phyloP scores from a whole-genome alignment of 2,329 filamentous ascomycete genomes.

The Sarocladium kiliense region DNA sequence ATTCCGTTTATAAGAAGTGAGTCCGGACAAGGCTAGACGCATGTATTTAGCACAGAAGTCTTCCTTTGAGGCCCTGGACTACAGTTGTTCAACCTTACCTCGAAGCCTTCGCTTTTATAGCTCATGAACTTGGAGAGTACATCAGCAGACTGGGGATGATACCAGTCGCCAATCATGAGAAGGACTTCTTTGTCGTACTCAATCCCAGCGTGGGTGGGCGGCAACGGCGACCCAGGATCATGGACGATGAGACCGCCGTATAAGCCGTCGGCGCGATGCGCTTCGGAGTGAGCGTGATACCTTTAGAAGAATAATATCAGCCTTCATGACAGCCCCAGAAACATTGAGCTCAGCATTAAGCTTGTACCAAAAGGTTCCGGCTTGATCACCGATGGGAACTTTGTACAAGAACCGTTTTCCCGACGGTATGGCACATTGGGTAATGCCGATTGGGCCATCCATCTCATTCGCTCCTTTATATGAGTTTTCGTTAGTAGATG shows the following conservation, averaged over 20 bases:
- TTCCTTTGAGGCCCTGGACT: background rate
- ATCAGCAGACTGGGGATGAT: conserved; percentile 29
- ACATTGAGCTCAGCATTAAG: too few relatives aligned
- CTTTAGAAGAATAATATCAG: conserved; percentile 15
- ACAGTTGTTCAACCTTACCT: conserved; percentile 11
- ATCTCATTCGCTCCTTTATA: conserved; percentile 46
- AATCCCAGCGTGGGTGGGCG: conserved; percentile 18
- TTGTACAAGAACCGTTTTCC: conserved; percentile 47
- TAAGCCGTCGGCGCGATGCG: conserved; percentile 31
- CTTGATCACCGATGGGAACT: conserved; percentile 51
- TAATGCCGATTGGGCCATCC: conserved; percentile 60
- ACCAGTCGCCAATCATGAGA: conserved; percentile 32
- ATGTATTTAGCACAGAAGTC: conserved; percentile 24
- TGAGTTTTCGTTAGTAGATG: too few relatives aligned
- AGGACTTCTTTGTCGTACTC: conserved; percentile 28
- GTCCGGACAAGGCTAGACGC: conserved; percentile 32
- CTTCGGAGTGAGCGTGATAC: conserved; percentile 59
- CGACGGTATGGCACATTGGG: conserved; percentile 54
- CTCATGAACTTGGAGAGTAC: conserved; percentile 20
- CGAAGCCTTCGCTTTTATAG: conserved; percentile 14
- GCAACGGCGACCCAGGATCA: conserved; percentile 23
- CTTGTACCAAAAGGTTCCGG: conserved; percentile 54
- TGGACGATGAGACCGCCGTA: conserved; percentile 25
- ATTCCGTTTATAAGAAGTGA: conserved; percentile 35
- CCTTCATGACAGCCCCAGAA: too few relatives aligned